A percentile compares a stretch with the other conserved stretches of the same genome.
These are phyloP conservation scores for Sarocladiaceae sp. DNA, from an alignment of 2,329 filamentous ascomycete genomes.

Conservation along the genomic window DNA sequence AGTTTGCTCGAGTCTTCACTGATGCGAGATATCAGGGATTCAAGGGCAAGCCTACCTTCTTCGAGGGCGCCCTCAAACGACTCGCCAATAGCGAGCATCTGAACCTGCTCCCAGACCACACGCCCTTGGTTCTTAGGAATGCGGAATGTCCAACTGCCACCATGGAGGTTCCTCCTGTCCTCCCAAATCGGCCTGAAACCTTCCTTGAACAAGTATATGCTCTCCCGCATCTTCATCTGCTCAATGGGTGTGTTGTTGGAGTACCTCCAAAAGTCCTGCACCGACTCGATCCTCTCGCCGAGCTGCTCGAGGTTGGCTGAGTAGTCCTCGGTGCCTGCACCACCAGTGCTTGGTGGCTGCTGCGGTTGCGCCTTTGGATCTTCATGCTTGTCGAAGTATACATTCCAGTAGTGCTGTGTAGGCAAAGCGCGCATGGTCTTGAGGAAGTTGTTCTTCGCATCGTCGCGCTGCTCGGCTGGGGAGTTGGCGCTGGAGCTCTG, in stretches of 20 bases:
- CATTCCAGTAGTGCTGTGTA: slow-evolving; percentile 76
- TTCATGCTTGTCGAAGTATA: slow-evolving; percentile 54
- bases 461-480: slow-evolving; percentile 69
- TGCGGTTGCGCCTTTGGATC: background rate
- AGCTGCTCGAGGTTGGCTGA: slow-evolving; percentile 57
- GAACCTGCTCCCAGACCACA: slow-evolving; percentile 77
- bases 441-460: slow-evolving; percentile 79
- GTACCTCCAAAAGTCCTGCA: slow-evolving; percentile 82
- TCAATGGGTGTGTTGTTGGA: slow-evolving; percentile 77
- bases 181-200: slow-evolving; percentile 77
- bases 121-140: slow-evolving; percentile 71
- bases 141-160: slow-evolving; percentile 90
- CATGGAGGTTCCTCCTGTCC: slow-evolving; percentile 79
- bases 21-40: background rate
- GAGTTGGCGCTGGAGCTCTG: slow-evolving; percentile 59
- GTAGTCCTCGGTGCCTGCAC: slow-evolving; percentile 39
- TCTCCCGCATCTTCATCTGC: slow-evolving; percentile 72
- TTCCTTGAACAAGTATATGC: slow-evolving; percentile 74
- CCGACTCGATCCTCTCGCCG: slow-evolving; percentile 65
- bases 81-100: slow-evolving; percentile 80
- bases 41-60: slow-evolving; percentile 48
- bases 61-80: slow-evolving; percentile 71
- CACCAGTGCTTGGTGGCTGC: slow-evolving; percentile 1
- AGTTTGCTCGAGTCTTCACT: background rate
- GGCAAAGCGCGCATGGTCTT: slow-evolving; percentile 68